Conservation (phyloP, 2,329 filamentous ascomycete species). For the Phyllosticta capitalensis region DNA sequence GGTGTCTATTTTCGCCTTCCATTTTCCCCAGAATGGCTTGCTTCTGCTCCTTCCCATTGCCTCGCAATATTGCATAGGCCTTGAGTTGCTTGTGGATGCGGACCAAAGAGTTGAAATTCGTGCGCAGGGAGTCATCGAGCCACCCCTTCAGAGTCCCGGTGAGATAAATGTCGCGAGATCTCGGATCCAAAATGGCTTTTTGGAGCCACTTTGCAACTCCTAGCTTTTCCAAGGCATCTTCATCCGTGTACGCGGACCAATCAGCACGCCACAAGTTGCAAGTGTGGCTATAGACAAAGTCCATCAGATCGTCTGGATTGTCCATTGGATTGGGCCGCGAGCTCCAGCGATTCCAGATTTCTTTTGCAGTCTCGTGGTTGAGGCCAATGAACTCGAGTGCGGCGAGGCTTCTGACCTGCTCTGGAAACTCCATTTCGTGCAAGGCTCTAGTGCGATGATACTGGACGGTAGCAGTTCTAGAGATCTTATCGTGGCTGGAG, state of each 20-base stretch:
- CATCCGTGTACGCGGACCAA: no score
- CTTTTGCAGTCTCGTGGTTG: neutral
- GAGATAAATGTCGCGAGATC: no score
- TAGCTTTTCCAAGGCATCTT: no score
- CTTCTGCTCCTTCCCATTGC: neutral
- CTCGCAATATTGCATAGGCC: neutral
- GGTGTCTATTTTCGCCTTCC: neutral
- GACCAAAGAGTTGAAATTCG: neutral
- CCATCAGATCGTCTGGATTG: no score
- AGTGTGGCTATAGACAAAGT: no score
- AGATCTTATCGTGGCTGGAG: neutral
- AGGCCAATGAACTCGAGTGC: neutral
- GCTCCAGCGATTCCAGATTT: neutral
- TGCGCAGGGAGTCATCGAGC: neutral
- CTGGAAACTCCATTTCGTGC: neutral
- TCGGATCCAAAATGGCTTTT: no score
- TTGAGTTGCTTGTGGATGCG: neutral
- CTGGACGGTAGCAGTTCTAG: neutral
- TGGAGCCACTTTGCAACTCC: no score
- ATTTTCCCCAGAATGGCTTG: neutral
- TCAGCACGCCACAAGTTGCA: no score
- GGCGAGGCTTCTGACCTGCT: neutral
- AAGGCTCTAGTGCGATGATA: neutral
- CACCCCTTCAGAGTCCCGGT: neutral
- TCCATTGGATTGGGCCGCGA: no score